These are phyloP conservation scores for Aspergillus thermomutatus DNA, from an alignment of 2,329 filamentous ascomycete species.

Conservation along the genomic window DNA sequence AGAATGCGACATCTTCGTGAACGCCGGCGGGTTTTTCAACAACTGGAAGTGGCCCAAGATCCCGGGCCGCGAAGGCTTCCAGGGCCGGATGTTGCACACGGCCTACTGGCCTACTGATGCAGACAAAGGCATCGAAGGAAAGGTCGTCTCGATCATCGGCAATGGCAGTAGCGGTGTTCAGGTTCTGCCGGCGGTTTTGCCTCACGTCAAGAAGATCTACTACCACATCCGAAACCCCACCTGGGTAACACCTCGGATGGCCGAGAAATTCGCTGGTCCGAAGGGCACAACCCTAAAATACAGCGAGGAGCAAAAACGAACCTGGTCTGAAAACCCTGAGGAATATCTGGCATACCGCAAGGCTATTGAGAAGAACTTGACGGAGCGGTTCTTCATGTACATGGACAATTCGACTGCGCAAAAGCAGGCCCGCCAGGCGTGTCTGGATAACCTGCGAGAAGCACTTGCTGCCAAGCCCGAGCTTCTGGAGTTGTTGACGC, in stretches of 20 bases:
- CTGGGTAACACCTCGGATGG: neutral
- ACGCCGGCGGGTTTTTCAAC: conserved; percentile 11
- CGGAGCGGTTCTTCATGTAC: too few relatives aligned
- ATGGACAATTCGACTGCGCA: too few relatives aligned
- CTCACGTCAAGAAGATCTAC: too few relatives aligned
- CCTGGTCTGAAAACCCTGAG: neutral
- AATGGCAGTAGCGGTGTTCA: too few relatives aligned
- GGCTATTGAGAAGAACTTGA: neutral
- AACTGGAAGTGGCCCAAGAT: conserved; percentile 17
- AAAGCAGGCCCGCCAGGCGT: too few relatives aligned
- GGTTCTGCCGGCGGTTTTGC: too few relatives aligned
- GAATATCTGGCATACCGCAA: neutral
- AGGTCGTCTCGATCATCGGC: neutral
- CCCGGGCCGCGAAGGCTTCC: conserved; percentile 21
- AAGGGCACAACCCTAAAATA: neutral
- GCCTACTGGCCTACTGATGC: conserved; percentile 27
- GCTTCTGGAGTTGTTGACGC: too few relatives aligned
- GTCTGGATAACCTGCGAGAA: too few relatives aligned
- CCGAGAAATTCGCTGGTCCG: neutral
- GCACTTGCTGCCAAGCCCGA: too few relatives aligned
- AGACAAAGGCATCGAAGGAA: neutral
- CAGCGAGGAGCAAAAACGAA: neutral
- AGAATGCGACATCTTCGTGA: conserved; percentile 1
- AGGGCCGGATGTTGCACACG: conserved; percentile 33
- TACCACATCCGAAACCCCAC: neutral